phyloP scores from a whole-genome alignment of 768 basidiomycete species.

The Boletus patriciae region DNA sequence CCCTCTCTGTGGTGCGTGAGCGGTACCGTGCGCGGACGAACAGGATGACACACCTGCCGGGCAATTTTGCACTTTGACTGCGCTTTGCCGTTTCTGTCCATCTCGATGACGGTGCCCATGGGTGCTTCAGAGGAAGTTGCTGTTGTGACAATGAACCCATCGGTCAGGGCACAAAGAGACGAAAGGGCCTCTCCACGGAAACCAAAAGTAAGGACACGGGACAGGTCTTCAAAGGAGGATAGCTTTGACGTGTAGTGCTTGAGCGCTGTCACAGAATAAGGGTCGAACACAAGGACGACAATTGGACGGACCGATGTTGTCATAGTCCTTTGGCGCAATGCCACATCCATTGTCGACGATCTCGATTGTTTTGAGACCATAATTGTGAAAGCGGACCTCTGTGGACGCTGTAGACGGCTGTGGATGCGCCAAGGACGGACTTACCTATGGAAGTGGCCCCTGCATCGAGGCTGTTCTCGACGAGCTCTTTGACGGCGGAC shows the following conservation, averaged over 20 bases:
- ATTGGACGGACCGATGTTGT: conserved; percentile 62
- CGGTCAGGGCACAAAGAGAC: conserved; percentile 83
- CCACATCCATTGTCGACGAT: conserved; percentile 93
- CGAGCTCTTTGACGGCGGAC: conserved; percentile 91
- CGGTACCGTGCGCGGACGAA: not conserved
- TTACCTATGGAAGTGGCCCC: conserved; percentile 83
- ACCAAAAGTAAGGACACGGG: conserved; percentile 77
- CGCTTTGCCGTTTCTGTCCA: conserved; percentile 66
- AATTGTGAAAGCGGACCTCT: conserved; percentile 91
- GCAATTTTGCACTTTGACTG: conserved; percentile 63
- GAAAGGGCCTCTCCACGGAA: conserved; percentile 97
- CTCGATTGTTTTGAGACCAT: conserved; percentile 80
- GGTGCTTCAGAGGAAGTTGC: conserved; percentile 70
- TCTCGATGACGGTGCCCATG: conserved; percentile 74
- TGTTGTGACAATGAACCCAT: conserved; percentile 69
- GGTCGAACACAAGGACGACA: not conserved
- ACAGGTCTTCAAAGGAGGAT: conserved; percentile 68
- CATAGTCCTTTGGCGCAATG: conserved; percentile 74
- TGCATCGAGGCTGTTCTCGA: conserved; percentile 96
- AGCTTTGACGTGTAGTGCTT: conserved; percentile 97
- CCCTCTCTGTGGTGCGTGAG: conserved; percentile 60
- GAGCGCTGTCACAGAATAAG: conserved; percentile 50
- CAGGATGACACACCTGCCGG: conserved; percentile 55
- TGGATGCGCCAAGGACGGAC: conserved; percentile 21
- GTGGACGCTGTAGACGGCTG: conserved; percentile 1